Evolutionary conservation across 768 basidiomycete species (phyloP), one percentile per base, ranked within the genome.

Genomic region (Calocybe gangraenosa): DNA sequence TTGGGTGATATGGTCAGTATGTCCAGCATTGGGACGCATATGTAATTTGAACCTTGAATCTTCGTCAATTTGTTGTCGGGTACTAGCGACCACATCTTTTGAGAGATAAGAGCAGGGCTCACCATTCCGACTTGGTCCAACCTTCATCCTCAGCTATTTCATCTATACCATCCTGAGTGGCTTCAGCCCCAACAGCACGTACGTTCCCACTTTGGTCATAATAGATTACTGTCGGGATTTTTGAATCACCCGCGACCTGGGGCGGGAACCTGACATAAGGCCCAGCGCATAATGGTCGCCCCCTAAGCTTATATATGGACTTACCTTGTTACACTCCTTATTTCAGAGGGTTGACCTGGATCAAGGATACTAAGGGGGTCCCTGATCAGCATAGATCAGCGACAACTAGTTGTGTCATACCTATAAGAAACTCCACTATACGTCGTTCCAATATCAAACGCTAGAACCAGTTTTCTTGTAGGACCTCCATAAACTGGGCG

Each of bases 391-490:
- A 35, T n/a, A 35, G 17, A 35, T 35, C 34, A n/a, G 34, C 25
- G 11, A 6, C 25, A 28, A 11, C 11, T 11, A 28, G 25, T 28
- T 11, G 11, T 14, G 10, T 13, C 23, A 5, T 22, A 62, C 63
- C 59, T 57, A 48, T 78, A 78, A 0, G 71, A 73, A 8, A 78
- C 62, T 3, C 74, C 74, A 25, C 75, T 76, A 37, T 59, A 76
- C 2, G 74, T 78, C 1, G 73, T 79, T 7, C 78, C 78, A 2
- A 79, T 56, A 45, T 79, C 78, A 30, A 79, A 73, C 0, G 74
- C 74, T 19, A 79, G 49, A 4, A 78, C 68, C 4, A 79, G 60
- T 47, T 69, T 69, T 31, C 69, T 67, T 22, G 53, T 46, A 7
- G 61, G n/a, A 14, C 76, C 77, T 22, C 52, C 55, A 60, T 71